These are phyloP conservation scores for Kuraishia hungarica DNA, from an alignment of 805 yeast genomes.

Conservation along the genomic window DNA sequence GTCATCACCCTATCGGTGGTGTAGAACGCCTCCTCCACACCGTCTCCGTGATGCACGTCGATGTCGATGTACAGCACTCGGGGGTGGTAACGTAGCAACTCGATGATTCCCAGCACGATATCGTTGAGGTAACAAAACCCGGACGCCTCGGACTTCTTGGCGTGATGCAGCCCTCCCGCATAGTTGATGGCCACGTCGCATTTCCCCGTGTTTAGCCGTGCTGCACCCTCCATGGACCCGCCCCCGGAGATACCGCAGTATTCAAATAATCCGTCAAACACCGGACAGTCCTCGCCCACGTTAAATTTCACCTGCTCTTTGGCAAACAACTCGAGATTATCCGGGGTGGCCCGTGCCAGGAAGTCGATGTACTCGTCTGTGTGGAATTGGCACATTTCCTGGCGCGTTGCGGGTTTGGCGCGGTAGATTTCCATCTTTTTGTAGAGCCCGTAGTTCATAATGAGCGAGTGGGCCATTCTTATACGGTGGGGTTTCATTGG, in stretches of 20 bases:
- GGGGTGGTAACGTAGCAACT: conserved; percentile 73
- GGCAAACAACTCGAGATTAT: conserved; percentile 76
- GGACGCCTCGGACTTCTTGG: conserved; percentile 81
- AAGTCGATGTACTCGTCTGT: conserved; percentile 97
- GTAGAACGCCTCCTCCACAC: conserved; percentile 91
- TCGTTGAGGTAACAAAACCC: conserved; percentile 91
- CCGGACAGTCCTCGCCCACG: conserved; percentile 93
- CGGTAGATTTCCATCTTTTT: conserved; percentile 96
- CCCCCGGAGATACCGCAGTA: conserved; percentile 79
- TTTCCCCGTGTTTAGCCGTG: conserved; percentile 70
- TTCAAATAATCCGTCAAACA: conserved; percentile 70
- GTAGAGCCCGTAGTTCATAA: conserved; percentile 94
- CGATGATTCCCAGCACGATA: conserved; percentile 77
- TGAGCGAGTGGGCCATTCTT: conserved; percentile 95
- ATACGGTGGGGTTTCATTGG: conserved; percentile 99
- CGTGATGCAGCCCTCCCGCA: conserved; percentile 93
- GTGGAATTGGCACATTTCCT: conserved; percentile 97
- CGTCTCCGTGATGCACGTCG: conserved; percentile 92
- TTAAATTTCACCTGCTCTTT: conserved; percentile 89
- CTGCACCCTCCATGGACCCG: conserved; percentile 85
- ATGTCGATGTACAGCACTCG: conserved; percentile 84
- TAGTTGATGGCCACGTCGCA: conserved; percentile 90
- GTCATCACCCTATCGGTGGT: conserved; percentile 90
- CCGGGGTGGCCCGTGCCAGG: conserved; percentile 84
- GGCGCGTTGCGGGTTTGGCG: conserved; percentile 95